Percentiles rank a stretch among this genome's conserved stretches.
Conservation (phyloP, 768 basidiomycete genomes). For the Asterophora lycoperdoides region DNA sequence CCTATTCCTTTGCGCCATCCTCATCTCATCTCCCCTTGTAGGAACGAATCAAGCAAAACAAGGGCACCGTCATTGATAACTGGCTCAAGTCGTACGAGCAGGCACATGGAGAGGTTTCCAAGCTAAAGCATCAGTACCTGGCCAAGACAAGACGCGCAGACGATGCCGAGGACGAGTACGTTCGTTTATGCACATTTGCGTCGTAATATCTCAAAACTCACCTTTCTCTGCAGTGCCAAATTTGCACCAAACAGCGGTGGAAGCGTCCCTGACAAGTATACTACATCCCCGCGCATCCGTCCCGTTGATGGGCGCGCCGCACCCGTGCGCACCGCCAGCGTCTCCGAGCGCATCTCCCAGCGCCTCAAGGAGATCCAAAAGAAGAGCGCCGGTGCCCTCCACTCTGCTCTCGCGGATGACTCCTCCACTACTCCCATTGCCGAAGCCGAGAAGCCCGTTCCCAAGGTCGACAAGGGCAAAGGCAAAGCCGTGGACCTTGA, state of each 20-base stretch:
- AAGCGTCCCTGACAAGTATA: constrained; percentile 62
- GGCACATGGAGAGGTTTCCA: constrained; percentile 59
- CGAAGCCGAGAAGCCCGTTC: constrained; percentile 33
- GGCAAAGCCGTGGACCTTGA: constrained; percentile 59
- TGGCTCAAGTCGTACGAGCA: constrained; percentile 72
- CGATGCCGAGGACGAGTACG: constrained; percentile 92
- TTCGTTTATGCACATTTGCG: constrained; percentile 28
- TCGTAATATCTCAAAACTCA: background rate
- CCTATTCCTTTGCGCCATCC: constrained; percentile 8
- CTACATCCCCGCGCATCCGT: constrained; percentile 66
- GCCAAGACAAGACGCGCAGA: constrained; percentile 80
- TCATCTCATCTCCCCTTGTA: constrained; percentile 22
- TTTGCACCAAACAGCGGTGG: constrained; percentile 71
- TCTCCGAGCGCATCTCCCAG: constrained; percentile 82
- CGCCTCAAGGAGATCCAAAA: constrained; percentile 79
- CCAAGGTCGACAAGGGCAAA: constrained; percentile 83
- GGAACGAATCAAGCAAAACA: constrained; percentile 61
- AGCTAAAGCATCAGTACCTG: constrained; percentile 74
- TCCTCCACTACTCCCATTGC: constrained; percentile 7
- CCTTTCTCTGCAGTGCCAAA: constrained; percentile 53
- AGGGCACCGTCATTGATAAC: constrained; percentile 53
- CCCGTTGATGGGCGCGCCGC: constrained; percentile 53
- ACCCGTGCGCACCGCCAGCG: constrained; percentile 67
- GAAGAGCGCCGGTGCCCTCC: constrained; percentile 39
- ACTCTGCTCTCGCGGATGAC: constrained; percentile 28